Base-by-base conservation (phyloP, 169 alveolate species). In the Plasmodium falciparum region DNA sequence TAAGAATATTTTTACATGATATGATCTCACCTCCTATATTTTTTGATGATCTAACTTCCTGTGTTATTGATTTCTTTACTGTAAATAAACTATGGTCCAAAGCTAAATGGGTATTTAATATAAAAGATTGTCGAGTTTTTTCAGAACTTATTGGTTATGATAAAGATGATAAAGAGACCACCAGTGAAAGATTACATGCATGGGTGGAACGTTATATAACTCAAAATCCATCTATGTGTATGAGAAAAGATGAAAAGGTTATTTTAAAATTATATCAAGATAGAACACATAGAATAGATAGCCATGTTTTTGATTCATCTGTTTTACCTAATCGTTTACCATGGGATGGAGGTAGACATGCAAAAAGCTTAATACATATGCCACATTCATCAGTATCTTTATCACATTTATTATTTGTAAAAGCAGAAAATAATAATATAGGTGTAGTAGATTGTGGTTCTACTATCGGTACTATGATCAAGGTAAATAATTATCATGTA, bases 271-370 rank as follows among this genome's bases (percentile, higher is more conserved):
- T 92, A 29, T 89, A 58, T 88, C 95, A 83, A 63, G 96, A 93
- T 78, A 70, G 93, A 56, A 92, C 91, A 69, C 96, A 93, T 76
- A 88, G 92, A 93, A 94, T 94, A 20, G 96, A 94, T 54, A 94
- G 95, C 56, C 92, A 73, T 43, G 39, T 89, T 22, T 94, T 93
- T 74, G 91, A 89, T 61, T 93, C 96, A 0, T 45, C 90, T 52
- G 88, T 76, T 12, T 74, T 93, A 22, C 95, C 93, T 20, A 92
- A 95, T 83, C 73, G 93, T 20, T 94, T 96, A 66, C 98, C 98
- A 9, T 96, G 98, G 98, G 98, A 96, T 74, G 93, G 96, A 9
- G 98, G 98, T 6, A 89, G 98, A 39, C 98, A 96, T 80, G 94
- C 89, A 62, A 96, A 96, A 78, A 93, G 97, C 33, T 93, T 96